phyloP scores from a whole-genome alignment of 2,329 filamentous ascomycete genomes.

The Lachnellula suecica region DNA sequence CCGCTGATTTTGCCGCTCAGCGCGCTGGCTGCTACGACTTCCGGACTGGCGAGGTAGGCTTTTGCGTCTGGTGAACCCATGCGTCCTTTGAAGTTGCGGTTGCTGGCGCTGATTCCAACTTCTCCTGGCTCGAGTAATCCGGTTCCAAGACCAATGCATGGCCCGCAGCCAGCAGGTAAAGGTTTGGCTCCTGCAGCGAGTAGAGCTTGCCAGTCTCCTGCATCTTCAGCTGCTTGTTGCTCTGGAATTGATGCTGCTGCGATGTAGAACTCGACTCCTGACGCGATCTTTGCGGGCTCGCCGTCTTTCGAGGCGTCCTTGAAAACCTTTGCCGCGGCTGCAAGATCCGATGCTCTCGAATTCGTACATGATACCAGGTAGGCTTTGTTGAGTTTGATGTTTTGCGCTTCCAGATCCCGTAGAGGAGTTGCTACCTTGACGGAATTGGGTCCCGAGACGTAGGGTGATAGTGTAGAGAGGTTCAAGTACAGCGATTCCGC shows the following conservation, averaged over 20 bases:
- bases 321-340: slow-evolving; percentile 82
- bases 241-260: slow-evolving; percentile 80
- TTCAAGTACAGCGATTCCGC: slow-evolving; percentile 82
- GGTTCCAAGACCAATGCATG: slow-evolving; percentile 79
- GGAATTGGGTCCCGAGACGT: slow-evolving; percentile 84
- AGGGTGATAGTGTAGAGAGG: slow-evolving; percentile 79
- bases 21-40: slow-evolving; percentile 89
- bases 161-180: slow-evolving; percentile 73
- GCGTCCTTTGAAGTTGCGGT: slow-evolving; percentile 88
- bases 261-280: slow-evolving; percentile 83
- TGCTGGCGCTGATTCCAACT: slow-evolving; percentile 78
- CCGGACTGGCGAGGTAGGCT: slow-evolving; percentile 84
- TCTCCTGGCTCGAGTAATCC: slow-evolving; percentile 84
- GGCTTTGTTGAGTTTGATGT: slow-evolving; percentile 79
- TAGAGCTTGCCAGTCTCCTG: slow-evolving; percentile 82
- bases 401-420: slow-evolving; percentile 65
- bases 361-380: slow-evolving; percentile 94
- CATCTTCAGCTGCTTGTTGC: slow-evolving; percentile 73
- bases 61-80: slow-evolving; percentile 81
- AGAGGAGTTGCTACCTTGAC: slow-evolving; percentile 85
- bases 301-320: slow-evolving; percentile 67
- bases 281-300: slow-evolving; percentile 66
- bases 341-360: slow-evolving; percentile 75
- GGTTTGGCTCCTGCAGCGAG: slow-evolving; percentile 75
- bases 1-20: slow-evolving; percentile 70